A percentile compares a stretch with the other conserved stretches of the same genome.
Conservation (phyloP, 2,329 filamentous ascomycete genomes). For the Fusarium burgessii region DNA sequence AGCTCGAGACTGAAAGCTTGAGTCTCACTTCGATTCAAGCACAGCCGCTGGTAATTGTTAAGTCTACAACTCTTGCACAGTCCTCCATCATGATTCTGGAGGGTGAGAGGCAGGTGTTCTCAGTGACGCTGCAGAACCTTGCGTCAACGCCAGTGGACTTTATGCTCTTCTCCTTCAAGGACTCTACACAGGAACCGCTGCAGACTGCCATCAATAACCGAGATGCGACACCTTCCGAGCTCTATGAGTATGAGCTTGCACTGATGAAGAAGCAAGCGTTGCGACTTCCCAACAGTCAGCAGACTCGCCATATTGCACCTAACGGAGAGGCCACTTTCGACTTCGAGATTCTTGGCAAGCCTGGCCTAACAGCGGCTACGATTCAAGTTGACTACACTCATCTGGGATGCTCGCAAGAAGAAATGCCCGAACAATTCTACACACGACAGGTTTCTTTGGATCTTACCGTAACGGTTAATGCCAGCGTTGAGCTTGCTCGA, state of each 20-base stretch:
- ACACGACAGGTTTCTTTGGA: slow-evolving; percentile 86
- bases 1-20: slow-evolving; percentile 64
- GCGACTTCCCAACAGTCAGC: slow-evolving; percentile 64
- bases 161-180: slow-evolving; percentile 87
- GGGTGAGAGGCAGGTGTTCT: slow-evolving; percentile 83
- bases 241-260: slow-evolving; percentile 88
- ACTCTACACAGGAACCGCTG: slow-evolving; percentile 84
- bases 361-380: slow-evolving; percentile 81
- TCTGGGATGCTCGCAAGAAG: slow-evolving; percentile 76
- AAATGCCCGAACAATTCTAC: slow-evolving; percentile 80
- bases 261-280: slow-evolving; percentile 80
- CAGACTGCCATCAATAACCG: slow-evolving; percentile 80
- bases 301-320: slow-evolving; percentile 72
- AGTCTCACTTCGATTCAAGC: slow-evolving; percentile 80
- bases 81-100: slow-evolving; percentile 93
- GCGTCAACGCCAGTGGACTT: slow-evolving; percentile 84
- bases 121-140: slow-evolving; percentile 82
- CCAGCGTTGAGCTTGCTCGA: slow-evolving; percentile 83
- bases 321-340: slow-evolving; percentile 78
- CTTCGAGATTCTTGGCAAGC: slow-evolving; percentile 87
- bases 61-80: slow-evolving; percentile 82
- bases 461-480: slow-evolving; percentile 90
- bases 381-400: slow-evolving; percentile 90
- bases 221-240: slow-evolving; percentile 80
- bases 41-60: slow-evolving; percentile 82